Evolutionary conservation across 805 yeast species (phyloP).

Genomic region (Wickerhamomyces chaumierensis): DNA sequence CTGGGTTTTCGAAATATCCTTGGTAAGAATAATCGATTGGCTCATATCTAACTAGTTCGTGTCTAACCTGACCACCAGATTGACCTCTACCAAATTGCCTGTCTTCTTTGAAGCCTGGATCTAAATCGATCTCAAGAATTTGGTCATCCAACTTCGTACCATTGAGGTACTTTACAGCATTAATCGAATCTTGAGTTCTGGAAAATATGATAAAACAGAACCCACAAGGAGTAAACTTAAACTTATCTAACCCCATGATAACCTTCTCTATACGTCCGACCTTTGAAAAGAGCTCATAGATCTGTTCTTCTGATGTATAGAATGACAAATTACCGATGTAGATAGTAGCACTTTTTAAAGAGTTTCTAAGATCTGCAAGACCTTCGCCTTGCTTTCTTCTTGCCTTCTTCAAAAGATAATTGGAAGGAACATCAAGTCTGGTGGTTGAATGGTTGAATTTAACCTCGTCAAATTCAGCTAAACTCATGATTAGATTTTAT

Average conservation of each 20-base stretch:
- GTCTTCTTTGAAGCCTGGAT: conserved; percentile 93
- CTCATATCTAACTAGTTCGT: conserved; percentile 48
- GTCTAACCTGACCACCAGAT: conserved; percentile 84
- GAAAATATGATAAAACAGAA: conserved; percentile 85
- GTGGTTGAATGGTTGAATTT: conserved; percentile 53
- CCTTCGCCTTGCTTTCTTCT: conserved; percentile 31
- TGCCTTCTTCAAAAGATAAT: conserved; percentile 58
- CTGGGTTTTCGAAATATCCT: too few relatives aligned
- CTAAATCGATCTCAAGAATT: conserved; percentile 75
- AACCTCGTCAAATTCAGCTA: conserved; percentile 40
- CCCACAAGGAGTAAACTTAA: conserved; percentile 90
- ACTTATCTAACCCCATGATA: conserved; percentile 90
- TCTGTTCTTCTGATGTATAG: conserved; percentile 90
- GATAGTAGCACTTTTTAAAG: conserved; percentile 61
- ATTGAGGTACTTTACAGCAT: conserved; percentile 73
- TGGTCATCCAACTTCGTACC: conserved; percentile 80
- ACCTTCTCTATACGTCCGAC: conserved; percentile 64
- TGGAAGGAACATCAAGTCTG: conserved; percentile 63
- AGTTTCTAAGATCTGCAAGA: conserved; percentile 51
- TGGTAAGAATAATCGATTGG: too few relatives aligned
- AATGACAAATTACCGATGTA: conserved; percentile 88
- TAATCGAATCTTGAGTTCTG: conserved; percentile 57
- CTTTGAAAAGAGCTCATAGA: conserved; percentile 75
- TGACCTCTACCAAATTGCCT: conserved; percentile 92
- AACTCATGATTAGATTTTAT: conserved; percentile 19